A percentile compares a stretch with the other conserved stretches of the same genome.
phyloP scores from a whole-genome alignment of 768 basidiomycete species.

The Coprinopsis strossmayeri region DNA sequence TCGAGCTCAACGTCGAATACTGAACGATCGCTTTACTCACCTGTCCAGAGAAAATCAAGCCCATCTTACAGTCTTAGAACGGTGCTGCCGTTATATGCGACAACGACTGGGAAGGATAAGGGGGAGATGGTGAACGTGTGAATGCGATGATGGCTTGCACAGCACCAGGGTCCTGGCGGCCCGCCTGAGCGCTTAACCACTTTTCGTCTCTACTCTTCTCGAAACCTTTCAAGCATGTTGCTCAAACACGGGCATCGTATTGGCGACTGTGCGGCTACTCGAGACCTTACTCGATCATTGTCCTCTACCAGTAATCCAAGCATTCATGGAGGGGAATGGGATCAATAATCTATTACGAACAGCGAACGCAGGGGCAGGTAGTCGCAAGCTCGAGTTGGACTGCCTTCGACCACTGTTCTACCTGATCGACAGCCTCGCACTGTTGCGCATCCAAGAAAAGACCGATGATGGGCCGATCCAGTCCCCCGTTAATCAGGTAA shows the following conservation, averaged over 20 bases:
- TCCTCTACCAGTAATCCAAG: slow-evolving; percentile 17
- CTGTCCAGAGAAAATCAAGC: too few species aligned
- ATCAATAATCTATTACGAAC: slow-evolving; percentile 27
- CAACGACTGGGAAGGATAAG: too few species aligned
- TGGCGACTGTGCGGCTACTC: neutral
- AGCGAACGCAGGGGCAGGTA: slow-evolving; percentile 27
- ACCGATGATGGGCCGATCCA: slow-evolving; percentile 11
- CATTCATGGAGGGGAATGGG: slow-evolving; percentile 27
- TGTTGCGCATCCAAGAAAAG: slow-evolving; percentile 10
- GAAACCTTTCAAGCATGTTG: too few species aligned
- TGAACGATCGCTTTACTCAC: too few species aligned
- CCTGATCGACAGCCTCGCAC: slow-evolving; percentile 25
- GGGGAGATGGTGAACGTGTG: too few species aligned
- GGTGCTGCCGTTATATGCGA: too few species aligned
- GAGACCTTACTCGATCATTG: slow-evolving; percentile 13
- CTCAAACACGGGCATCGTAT: neutral
- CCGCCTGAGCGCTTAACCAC: too few species aligned
- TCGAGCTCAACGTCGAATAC: too few species aligned
- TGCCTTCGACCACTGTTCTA: slow-evolving; percentile 31
- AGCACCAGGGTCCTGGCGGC: too few species aligned
- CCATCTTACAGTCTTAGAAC: too few species aligned
- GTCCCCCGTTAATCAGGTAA: slow-evolving; percentile 20
- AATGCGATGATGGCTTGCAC: too few species aligned
- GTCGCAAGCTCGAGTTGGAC: slow-evolving; percentile 31
- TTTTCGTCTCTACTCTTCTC: too few species aligned